A percentile compares a stretch with the other conserved stretches of the same genome.
phyloP scores from a whole-genome alignment of 805 yeast genomes.

The Yamadazyma nakazawae region DNA sequence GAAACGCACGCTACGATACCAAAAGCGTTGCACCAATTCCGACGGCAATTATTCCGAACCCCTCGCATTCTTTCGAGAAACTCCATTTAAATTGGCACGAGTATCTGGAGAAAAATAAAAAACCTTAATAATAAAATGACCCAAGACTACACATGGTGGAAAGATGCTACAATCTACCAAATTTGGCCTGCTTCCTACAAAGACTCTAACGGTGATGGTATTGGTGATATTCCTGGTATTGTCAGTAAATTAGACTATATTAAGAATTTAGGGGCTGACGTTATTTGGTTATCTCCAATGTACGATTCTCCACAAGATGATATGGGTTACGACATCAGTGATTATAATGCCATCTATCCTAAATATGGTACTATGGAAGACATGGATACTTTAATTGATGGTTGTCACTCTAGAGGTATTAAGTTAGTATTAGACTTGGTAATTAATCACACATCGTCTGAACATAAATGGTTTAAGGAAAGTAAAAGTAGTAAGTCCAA shows the following conservation, averaged over 20 bases:
- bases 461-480: constrained; percentile 58
- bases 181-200: constrained; percentile 61
- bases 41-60: background rate
- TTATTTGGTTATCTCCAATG: constrained; percentile 57
- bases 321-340: constrained; percentile 60
- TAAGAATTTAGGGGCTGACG: constrained; percentile 47
- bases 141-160: constrained; percentile 46
- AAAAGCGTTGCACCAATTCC: background rate
- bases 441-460: constrained; percentile 54
- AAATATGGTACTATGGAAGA: constrained; percentile 54
- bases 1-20: no score
- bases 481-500: constrained; percentile 48
- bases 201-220: constrained; percentile 57
- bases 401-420: constrained; percentile 48
- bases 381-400: constrained; percentile 46
- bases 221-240: constrained; percentile 57
- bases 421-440: constrained; percentile 54
- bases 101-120: background rate
- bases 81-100: background rate
- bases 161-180: constrained; percentile 54
- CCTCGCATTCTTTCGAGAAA: background rate
- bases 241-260: constrained; percentile 50
- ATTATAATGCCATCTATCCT: constrained; percentile 51
- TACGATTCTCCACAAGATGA: constrained; percentile 58
- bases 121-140: constrained; percentile 6